Percentiles rank a stretch among this genome's conserved stretches.
Conservation (phyloP, 108 stramenopile genomes). For the Pelagomonas calceolata region DNA sequence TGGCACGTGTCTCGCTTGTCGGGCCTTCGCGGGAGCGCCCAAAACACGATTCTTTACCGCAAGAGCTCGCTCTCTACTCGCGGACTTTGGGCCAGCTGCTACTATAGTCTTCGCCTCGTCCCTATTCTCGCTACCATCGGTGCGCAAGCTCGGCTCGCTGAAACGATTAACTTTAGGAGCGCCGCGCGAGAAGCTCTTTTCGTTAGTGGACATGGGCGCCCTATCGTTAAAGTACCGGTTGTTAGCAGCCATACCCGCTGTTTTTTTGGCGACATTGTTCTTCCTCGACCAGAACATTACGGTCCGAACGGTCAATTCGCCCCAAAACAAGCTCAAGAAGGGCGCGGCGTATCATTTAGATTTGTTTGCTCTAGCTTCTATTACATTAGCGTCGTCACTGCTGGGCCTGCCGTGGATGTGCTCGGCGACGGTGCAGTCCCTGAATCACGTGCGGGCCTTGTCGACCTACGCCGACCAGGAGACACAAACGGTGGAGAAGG, state of each 20-base stretch:
- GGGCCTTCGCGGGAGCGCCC: conserved; percentile 62
- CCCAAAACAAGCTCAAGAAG: conserved; percentile 76
- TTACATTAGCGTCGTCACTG: conserved; percentile 50
- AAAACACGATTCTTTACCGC: conserved; percentile 58
- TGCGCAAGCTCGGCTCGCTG: conserved; percentile 41
- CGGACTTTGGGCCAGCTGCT: conserved; percentile 81
- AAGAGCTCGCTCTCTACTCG: conserved; percentile 58
- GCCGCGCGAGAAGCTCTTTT: conserved; percentile 58
- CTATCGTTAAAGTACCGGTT: conserved; percentile 51
- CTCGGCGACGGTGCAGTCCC: conserved; percentile 86
- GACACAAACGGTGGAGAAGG: background rate
- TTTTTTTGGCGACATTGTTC: conserved; percentile 71
- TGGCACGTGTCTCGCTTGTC: conserved; percentile 64
- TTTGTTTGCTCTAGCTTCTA: conserved; percentile 74
- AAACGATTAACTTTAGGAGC: conserved; percentile 25
- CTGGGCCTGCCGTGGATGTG: conserved; percentile 96
- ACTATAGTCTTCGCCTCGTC: conserved; percentile 65
- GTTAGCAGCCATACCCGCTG: conserved; percentile 69
- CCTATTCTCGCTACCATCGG: conserved; percentile 46
- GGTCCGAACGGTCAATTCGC: conserved; percentile 74
- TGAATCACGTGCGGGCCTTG: conserved; percentile 77
- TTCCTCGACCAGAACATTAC: conserved; percentile 95
- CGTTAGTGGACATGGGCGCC: conserved; percentile 54
- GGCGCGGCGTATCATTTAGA: conserved; percentile 80
- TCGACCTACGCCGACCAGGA: conserved; percentile 4